Conservation (phyloP, 169 alveolate species). For the Plasmodium knowlesi region DNA sequence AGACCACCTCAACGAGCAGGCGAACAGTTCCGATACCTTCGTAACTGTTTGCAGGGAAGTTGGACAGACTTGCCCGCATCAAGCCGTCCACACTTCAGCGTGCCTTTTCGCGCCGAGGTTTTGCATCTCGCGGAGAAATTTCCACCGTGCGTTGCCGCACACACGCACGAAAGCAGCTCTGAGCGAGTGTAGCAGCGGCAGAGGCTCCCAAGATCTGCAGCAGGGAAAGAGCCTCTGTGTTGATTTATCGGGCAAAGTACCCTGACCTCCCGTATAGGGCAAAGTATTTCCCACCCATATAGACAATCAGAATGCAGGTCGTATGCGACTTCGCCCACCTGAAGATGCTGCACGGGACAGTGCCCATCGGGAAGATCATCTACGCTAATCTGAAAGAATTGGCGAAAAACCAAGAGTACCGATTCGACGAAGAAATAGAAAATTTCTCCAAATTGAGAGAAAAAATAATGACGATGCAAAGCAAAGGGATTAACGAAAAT, state of each 20-base stretch:
- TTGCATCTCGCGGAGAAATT: background rate
- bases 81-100: background rate
- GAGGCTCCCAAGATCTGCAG: background rate
- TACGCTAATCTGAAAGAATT: conserved; percentile 17
- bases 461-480: conserved; percentile 16
- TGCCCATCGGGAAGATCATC: conserved; percentile 30
- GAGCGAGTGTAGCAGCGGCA: background rate
- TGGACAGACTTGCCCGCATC: background rate
- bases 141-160: background rate
- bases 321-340: conserved; percentile 45
- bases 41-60: background rate
- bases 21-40: background rate
- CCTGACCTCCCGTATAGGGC: background rate
- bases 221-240: background rate
- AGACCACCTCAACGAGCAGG: background rate
- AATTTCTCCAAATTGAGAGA: conserved; percentile 17
- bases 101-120: background rate
- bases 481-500: background rate
- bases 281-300: background rate
- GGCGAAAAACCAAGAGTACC: background rate
- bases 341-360: conserved; percentile 51
- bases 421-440: conserved; percentile 41
- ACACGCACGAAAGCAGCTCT: background rate
- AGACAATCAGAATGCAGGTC: conserved; percentile 23
- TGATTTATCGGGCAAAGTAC: background rate